Evolutionary conservation across 257 asterid genomes (phyloP).

Genomic region (Pogostemon cablin): DNA sequence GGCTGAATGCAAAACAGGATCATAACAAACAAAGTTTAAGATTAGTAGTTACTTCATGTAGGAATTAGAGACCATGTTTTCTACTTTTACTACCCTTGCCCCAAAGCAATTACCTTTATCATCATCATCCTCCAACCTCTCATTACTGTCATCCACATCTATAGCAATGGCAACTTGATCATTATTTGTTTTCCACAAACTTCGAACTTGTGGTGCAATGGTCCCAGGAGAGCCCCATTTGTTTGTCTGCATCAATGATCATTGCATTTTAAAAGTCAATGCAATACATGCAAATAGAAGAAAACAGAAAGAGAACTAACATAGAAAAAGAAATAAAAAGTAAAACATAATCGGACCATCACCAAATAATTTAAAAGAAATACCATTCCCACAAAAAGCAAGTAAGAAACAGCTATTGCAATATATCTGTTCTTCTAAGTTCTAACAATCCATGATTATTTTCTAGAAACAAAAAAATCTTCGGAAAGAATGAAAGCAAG

Average conservation of each 20-base stretch:
- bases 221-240: conserved; percentile 67
- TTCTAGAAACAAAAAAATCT: neutral
- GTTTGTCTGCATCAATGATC: conserved; percentile 55
- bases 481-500: neutral
- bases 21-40: conserved; percentile 14
- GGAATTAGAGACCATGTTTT: conserved; percentile 6
- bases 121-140: conserved; percentile 75
- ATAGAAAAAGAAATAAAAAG: neutral
- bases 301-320: neutral
- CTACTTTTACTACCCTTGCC: conserved; percentile 17
- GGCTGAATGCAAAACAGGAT: conserved; percentile 56
- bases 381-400: conserved; percentile 4
- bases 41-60: conserved; percentile 28
- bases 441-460: conserved; percentile 18
- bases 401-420: conserved; percentile 5
- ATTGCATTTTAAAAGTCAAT: conserved; percentile 34
- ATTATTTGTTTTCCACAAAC: conserved; percentile 81
- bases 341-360: neutral
- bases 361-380: neutral
- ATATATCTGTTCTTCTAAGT: conserved; percentile 10
- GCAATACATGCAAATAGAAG: conserved; percentile 30
- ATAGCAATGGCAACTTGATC: conserved; percentile 93
- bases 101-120: conserved; percentile 72
- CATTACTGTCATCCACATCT: conserved; percentile 65
- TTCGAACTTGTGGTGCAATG: conserved; percentile 81